Evolutionary conservation across 805 yeast species (phyloP).

Genomic region (Starmerella scarabaei): DNA sequence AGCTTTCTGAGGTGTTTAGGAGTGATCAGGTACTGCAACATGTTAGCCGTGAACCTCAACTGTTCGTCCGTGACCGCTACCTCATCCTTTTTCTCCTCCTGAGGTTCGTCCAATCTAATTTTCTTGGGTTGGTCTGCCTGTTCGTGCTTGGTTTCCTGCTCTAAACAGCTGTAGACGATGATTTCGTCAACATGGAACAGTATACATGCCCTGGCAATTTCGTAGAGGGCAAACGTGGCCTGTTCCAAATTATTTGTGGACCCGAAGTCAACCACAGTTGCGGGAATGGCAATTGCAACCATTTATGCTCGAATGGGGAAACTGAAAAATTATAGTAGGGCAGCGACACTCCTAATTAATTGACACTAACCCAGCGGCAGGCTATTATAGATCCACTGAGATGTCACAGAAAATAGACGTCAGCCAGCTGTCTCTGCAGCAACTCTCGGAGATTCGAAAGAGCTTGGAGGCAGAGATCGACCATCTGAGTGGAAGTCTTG

Average conservation of each 20-base stretch:
- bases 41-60: conserved; percentile 33
- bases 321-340: too few species aligned
- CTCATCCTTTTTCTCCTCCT: conserved; percentile 3
- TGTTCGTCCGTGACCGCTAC: conserved; percentile 13
- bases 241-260: conserved; percentile 59
- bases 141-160: conserved; percentile 18
- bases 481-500: conserved; percentile 71
- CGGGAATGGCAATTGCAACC: conserved; percentile 51
- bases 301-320: too few species aligned
- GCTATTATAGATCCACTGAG: neutral
- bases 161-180: conserved; percentile 47
- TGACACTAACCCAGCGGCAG: too few species aligned
- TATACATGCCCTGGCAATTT: conserved; percentile 63
- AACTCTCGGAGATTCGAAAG: conserved; percentile 67
- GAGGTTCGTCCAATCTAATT: conserved; percentile 19
- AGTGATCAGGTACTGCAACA: conserved; percentile 69
- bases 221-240: conserved; percentile 59
- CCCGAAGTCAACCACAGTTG: conserved; percentile 41
- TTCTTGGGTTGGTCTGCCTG: conserved; percentile 26
- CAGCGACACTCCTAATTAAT: too few species aligned
- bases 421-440: conserved; percentile 54
- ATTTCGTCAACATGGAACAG: conserved; percentile 61
- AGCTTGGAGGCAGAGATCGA: conserved; percentile 75
- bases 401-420: conserved; percentile 13
- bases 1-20: conserved; percentile 66